Conservation (phyloP, 176 grass and related monocot species). For the Eleusine indica region DNA sequence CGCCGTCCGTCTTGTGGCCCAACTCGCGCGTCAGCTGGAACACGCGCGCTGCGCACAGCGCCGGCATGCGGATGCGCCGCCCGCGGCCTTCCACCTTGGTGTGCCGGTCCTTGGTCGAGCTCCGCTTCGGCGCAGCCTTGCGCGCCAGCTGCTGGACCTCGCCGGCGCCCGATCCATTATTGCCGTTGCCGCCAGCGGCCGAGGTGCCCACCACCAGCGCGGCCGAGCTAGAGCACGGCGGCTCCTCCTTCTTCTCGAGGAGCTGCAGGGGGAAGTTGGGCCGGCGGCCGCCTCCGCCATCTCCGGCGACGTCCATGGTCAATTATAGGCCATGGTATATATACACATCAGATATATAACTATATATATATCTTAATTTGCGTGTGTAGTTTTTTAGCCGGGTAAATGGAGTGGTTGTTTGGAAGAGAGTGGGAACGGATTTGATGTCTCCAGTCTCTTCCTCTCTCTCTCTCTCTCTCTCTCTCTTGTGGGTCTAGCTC, state of each 20-base stretch:
- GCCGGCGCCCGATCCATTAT: conserved; percentile 39
- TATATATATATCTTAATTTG: conserved; percentile 5
- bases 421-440: conserved; percentile 46
- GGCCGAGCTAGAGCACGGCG: conserved; percentile 75
- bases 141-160: conserved; percentile 39
- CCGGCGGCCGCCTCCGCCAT: conserved; percentile 61
- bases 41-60: conserved; percentile 86
- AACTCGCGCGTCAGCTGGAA: conserved; percentile 96
- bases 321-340: conserved; percentile 54
- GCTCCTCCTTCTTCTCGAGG: conserved; percentile 88
- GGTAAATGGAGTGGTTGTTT: conserved; percentile 48
- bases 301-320: conserved; percentile 61
- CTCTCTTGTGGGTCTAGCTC: conserved; percentile 50
- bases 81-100: conserved; percentile 94
- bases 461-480: background rate
- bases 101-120: conserved; percentile 89
- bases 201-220: conserved; percentile 34
- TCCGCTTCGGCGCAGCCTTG: conserved; percentile 73
- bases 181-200: conserved; percentile 41
- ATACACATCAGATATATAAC: conserved; percentile 18
- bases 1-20: conserved; percentile 96
- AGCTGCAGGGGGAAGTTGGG: conserved; percentile 89
- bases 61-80: conserved; percentile 93
- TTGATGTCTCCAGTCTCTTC: conserved; percentile 47
- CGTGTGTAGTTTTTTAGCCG: conserved; percentile 27